A percentile compares a stretch with the other conserved stretches of the same genome.
phyloP scores from a whole-genome alignment of 129 eudicot species.

The Scalesia atractyloides region DNA sequence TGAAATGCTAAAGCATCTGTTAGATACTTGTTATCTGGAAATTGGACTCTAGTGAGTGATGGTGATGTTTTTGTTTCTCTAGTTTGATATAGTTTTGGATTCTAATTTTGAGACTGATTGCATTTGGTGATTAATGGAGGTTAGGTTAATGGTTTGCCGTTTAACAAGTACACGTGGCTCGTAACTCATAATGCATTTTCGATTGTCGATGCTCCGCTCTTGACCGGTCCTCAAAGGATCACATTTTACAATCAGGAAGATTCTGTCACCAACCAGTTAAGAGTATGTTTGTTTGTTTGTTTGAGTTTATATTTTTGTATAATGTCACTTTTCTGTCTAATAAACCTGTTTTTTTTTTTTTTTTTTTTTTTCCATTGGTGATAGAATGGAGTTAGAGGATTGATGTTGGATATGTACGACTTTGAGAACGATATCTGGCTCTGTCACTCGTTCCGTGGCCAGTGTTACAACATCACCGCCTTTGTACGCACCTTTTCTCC shows the following conservation, averaged over 20 bases:
- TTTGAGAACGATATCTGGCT: constrained; percentile 94
- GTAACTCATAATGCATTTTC: constrained; percentile 94
- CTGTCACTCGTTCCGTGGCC: constrained; percentile 88
- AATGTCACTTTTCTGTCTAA: neutral
- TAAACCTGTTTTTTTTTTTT: constrained; percentile 5
- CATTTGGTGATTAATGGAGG: constrained; percentile 34
- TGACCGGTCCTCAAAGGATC: constrained; percentile 82
- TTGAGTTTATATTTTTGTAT: neutral
- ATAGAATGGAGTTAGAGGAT: constrained; percentile 98
- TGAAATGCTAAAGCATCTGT: too few species aligned
- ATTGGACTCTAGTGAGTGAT: neutral
- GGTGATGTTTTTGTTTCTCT: neutral
- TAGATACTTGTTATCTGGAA: neutral
- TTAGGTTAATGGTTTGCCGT: constrained; percentile 88
- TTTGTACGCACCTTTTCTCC: constrained; percentile 57
- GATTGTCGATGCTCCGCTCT: constrained; percentile 89
- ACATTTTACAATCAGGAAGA: constrained; percentile 99
- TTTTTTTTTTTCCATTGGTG: constrained; percentile 23
- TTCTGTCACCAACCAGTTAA: constrained; percentile 86
- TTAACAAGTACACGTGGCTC: constrained; percentile 98
- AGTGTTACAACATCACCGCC: constrained; percentile 92
- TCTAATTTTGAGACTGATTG: constrained; percentile 10
- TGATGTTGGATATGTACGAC: constrained; percentile 99
- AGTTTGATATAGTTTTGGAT: neutral
- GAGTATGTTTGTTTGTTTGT: constrained; percentile 56